phyloP scores from a whole-genome alignment of 2,329 filamentous ascomycete species.

The Aureobasidium zeae region DNA sequence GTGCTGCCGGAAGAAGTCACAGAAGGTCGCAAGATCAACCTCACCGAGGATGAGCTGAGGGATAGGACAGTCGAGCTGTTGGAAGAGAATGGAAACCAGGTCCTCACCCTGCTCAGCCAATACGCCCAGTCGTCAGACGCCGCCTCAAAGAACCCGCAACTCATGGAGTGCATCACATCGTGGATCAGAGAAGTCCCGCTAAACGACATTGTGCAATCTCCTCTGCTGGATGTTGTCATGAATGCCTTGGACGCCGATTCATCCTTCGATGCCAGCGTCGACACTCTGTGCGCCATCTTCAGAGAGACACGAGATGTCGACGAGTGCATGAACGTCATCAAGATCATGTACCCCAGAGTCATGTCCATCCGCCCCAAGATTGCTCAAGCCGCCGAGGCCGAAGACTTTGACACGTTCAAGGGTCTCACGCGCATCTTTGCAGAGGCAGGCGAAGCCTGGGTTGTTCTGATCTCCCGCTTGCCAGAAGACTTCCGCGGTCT shows the following conservation, averaged over 20 bases:
- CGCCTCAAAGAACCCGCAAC: slow-evolving; percentile 75
- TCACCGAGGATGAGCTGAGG: slow-evolving; percentile 93
- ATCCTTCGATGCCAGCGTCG: slow-evolving; percentile 79
- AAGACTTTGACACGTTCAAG: slow-evolving; percentile 79
- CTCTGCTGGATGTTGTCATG: slow-evolving; percentile 72
- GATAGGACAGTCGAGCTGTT: slow-evolving; percentile 80
- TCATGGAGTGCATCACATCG: slow-evolving; percentile 91
- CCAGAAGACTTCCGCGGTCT: slow-evolving; percentile 72
- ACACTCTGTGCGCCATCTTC: slow-evolving; percentile 87
- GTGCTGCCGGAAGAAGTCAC: slow-evolving; percentile 98
- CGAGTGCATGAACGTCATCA: slow-evolving; percentile 73
- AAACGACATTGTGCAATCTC: slow-evolving; percentile 71
- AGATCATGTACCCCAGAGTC: slow-evolving; percentile 71
- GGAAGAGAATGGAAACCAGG: slow-evolving; percentile 80
- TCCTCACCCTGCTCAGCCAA: slow-evolving; percentile 76
- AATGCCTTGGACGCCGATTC: slow-evolving; percentile 64
- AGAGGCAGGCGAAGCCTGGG: slow-evolving; percentile 90
- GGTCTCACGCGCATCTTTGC: slow-evolving; percentile 83
- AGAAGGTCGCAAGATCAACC: slow-evolving; percentile 97
- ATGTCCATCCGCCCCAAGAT: slow-evolving; percentile 70
- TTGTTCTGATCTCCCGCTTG: slow-evolving; percentile 78
- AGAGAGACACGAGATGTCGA: slow-evolving; percentile 90
- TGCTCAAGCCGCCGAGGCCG: slow-evolving; percentile 61
- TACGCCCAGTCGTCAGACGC: slow-evolving; percentile 87
- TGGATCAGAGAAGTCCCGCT: slow-evolving; percentile 93